Conservation (phyloP, 805 yeast genomes). For the Kodamaea jinghongensis region DNA sequence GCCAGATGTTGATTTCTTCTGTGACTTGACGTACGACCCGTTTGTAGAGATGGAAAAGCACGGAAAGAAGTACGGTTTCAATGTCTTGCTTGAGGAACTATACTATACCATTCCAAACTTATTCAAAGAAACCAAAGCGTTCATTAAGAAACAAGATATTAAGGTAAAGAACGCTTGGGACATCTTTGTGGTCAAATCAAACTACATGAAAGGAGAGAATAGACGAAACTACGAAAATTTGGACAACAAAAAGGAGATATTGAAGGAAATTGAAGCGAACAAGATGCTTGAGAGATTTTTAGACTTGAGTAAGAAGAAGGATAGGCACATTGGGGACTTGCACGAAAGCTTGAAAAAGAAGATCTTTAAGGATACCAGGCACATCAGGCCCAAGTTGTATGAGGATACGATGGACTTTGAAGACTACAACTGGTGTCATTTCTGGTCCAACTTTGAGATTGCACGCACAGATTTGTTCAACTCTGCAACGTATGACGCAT, state of each 20-base stretch:
- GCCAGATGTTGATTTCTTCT: constrained; percentile 75
- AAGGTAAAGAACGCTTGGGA: constrained; percentile 67
- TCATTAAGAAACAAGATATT: constrained; percentile 45
- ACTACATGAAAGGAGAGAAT: constrained; percentile 22
- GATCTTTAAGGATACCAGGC: constrained; percentile 10
- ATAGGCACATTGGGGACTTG: not conserved
- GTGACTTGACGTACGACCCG: constrained; percentile 72
- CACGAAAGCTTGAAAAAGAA: constrained; percentile 5
- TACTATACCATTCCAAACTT: constrained; percentile 79
- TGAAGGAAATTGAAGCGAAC: constrained; percentile 26
- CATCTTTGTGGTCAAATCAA: constrained; percentile 47
- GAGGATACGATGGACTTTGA: constrained; percentile 64
- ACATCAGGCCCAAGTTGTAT: constrained; percentile 20
- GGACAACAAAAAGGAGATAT: constrained; percentile 19
- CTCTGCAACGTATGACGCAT: constrained; percentile 59
- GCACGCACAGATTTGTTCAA: constrained; percentile 80
- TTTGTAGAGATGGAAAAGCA: constrained; percentile 65
- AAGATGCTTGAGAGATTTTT: constrained; percentile 24
- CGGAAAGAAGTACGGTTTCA: constrained; percentile 72
- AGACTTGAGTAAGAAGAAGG: constrained; percentile 10
- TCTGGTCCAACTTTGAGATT: constrained; percentile 89
- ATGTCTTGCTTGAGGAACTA: constrained; percentile 73
- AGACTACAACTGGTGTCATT: constrained; percentile 77
- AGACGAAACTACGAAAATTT: constrained; percentile 21
- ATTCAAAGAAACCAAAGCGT: constrained; percentile 69